phyloP scores from a whole-genome alignment of 192 early-diverging fungal species.

The Coemansia sp. region DNA sequence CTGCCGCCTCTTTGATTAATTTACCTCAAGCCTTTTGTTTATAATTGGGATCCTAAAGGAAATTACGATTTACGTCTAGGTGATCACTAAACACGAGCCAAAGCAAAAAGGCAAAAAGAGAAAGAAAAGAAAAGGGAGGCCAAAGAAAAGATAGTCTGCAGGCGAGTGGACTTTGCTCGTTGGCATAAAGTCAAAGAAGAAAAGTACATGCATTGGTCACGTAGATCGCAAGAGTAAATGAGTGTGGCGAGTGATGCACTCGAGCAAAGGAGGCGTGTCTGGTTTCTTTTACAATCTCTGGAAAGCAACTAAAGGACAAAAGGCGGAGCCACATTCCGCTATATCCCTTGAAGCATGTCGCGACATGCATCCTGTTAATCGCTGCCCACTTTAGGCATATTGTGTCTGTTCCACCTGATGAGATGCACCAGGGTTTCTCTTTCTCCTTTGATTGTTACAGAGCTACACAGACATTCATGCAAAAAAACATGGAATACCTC shows the following conservation, averaged over 20 bases:
- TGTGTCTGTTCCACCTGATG: background rate
- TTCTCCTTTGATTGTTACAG: background rate
- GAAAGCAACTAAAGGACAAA: background rate
- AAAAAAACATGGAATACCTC: background rate
- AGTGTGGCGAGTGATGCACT: background rate
- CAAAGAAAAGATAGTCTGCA: background rate
- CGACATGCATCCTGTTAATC: slow-evolving; percentile 1
- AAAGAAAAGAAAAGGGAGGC: background rate
- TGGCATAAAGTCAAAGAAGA: slow-evolving; percentile 7
- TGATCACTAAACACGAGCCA: background rate
- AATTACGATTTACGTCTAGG: background rate
- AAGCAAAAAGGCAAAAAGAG: background rate
- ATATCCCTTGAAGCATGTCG: background rate
- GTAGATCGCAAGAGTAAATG: background rate
- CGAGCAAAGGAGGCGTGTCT: background rate
- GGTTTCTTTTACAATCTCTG: background rate
- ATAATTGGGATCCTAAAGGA: background rate
- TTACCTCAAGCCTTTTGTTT: background rate
- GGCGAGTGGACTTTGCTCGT: background rate
- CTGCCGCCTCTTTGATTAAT: background rate
- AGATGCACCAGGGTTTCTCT: background rate
- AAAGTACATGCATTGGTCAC: background rate
- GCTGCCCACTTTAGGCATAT: background rate
- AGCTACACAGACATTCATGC: background rate
- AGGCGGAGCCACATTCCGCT: background rate